Base-by-base conservation (phyloP, 2,329 filamentous ascomycete genomes). In the Chrysoporthe deuterocubensis region DNA sequence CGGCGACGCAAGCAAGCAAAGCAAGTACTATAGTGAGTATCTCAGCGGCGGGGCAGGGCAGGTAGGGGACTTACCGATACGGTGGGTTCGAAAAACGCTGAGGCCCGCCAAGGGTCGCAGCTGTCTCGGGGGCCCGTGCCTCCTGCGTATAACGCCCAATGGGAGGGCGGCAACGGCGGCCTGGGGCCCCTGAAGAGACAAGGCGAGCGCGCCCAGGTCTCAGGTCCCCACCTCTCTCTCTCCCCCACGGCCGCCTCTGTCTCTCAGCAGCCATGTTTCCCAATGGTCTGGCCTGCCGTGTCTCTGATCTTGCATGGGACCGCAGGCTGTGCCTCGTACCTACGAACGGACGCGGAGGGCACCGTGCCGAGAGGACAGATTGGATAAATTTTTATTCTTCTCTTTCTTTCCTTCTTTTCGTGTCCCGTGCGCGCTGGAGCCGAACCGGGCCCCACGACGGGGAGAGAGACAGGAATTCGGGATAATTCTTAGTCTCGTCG, bases 111-210 rank as follows among this genome's bases (percentile, higher is more conserved):
- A 26, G 26, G 26, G 26, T 26, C 26, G 26, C 2, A 26, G 26
- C 26, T 52, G n/a, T 32, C 48, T 32, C 48, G 44, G 44, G n/a
- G 44, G 4, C 44, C 4, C 6, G 44, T 14, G 44, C 16, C 18
- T 48, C 26, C n/a, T 54, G 50, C 50, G 50, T 54, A 54, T 32
- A 54, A 6, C 21, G 50, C 32, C 50, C 50, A 54, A 54, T 54
- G 21, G 13, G 50, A 54, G 26, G 21, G 6, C 21, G 13, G 50
- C 21, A 9, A 9, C 26, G 7, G 21, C 37, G 37, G 37, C 37
- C 37, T 40, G 37, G 37, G 37, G 37, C 37, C 37, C 37, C 9
- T 40, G 37, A 40, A 40, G 37, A 40, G 37, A 40, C 37, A 40
- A 9, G 9, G 26, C 26, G 26, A 26, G 26, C 26, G 26, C 26